These are phyloP conservation scores for Gossypium bickii DNA, from an alignment of 345 rosid genomes.

Conservation along the genomic window DNA sequence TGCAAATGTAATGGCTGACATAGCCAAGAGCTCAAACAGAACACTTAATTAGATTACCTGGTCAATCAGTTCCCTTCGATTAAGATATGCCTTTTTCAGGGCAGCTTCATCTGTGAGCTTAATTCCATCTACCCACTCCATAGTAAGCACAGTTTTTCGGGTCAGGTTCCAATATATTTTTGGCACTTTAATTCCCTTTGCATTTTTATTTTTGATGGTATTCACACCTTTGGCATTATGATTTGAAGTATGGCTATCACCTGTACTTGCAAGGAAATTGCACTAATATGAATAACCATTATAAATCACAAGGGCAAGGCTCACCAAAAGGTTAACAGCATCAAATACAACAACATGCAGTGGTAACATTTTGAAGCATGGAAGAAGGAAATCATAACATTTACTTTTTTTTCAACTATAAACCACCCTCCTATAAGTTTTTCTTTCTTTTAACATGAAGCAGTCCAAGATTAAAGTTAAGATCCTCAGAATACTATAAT, in stretches of 20 bases:
- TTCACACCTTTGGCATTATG: conserved; percentile 29
- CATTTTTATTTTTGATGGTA: conserved; percentile 32
- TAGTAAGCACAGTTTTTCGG: conserved; percentile 80
- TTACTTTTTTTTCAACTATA: neutral
- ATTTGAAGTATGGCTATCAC: conserved; percentile 27
- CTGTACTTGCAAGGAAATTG: conserved; percentile 29
- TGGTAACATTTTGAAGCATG: neutral
- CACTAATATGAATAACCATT: neutral
- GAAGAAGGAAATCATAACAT: conserved; percentile 6
- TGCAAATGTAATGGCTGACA: neutral
- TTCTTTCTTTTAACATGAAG: neutral
- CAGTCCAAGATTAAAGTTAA: neutral
- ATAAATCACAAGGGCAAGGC: neutral
- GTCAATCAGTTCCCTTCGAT: conserved; percentile 77
- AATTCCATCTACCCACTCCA: conserved; percentile 98
- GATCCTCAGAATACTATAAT: conserved; percentile 1
- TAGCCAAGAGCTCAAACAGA: neutral
- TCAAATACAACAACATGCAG: neutral
- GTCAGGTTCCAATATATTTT: conserved; percentile 85
- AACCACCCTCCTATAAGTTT: neutral
- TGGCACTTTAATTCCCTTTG: conserved; percentile 67
- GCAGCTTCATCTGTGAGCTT: conserved; percentile 74
- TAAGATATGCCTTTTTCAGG: conserved; percentile 51
- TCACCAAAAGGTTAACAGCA: neutral
- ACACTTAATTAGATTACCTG: conserved; percentile 42